Evolutionary conservation across 805 yeast genomes (phyloP), one percentile per base, ranked within the genome.

Genomic region (Saturnispora kantuleensis): DNA sequence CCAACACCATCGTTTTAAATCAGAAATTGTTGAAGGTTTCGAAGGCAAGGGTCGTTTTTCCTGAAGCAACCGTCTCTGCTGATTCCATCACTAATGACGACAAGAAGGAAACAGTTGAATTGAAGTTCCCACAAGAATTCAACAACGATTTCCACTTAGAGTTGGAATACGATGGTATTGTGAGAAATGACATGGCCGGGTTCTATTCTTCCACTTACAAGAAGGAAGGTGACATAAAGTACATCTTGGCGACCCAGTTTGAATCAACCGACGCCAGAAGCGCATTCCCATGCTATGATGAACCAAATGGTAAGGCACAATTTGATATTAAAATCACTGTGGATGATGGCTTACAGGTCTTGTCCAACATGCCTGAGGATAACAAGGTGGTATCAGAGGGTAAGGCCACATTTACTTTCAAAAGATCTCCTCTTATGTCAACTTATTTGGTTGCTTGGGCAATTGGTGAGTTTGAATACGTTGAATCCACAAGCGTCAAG

Each of bases 361-460:
- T 76, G 45, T 66, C 75, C 12, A 76, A 76, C 54, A 73, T 69
- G 67, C 79, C 79, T 15, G 47, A 61, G 3, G 31, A 38, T 12
- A 39, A 38, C 1, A 42, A 50, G 3, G 45, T 58, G 50, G 40
- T 56, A 2, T 16, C 47, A 5, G 57, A 49, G 30, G 47, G 35
- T 3, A 33, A 52, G 21, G 56, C 52, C 46, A 52, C 50, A 2
- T 69, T 68, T 37, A 48, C 47, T 2, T 76, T 75, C 52, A 66
- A 67, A 46, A 60, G 57, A n/a, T 68, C 79, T 7, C 79, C 79
- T 2, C 54, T 64, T 45, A 74, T 76, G 78, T 71, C 78, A 21
- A 70, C 80, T 4, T 76, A 76, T 56, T 62, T 76, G 41, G 62
- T 74, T 44, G 81, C 80, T 3, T 76, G 79, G 79, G 76, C 77